These are phyloP conservation scores for Aspergillus eucalypticola DNA, from an alignment of 2,329 filamentous ascomycete genomes.

Conservation along the genomic window DNA sequence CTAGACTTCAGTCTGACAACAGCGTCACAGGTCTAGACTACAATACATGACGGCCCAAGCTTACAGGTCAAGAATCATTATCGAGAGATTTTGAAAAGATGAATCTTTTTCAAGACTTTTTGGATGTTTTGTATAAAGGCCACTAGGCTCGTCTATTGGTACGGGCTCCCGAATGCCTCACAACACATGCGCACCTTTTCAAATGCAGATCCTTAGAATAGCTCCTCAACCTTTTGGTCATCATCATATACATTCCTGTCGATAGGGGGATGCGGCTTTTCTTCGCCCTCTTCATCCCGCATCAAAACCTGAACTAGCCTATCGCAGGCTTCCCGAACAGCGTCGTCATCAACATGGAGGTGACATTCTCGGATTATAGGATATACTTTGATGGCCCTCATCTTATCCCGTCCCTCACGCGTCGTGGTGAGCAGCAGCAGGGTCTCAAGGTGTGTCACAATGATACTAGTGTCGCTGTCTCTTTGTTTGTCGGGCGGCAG, in stretches of 20 bases:
- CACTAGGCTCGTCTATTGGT: background rate
- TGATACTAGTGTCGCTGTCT: slow-evolving; percentile 72
- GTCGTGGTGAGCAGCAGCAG: slow-evolving; percentile 80
- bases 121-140: background rate
- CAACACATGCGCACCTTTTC: background rate
- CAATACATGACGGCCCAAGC: no score
- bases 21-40: no score
- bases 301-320: slow-evolving; percentile 85
- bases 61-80: no score
- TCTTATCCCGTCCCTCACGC: slow-evolving; percentile 68
- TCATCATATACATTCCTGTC: slow-evolving; percentile 40
- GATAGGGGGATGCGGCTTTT: slow-evolving; percentile 37
- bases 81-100: no score
- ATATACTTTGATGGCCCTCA: slow-evolving; percentile 81
- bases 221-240: slow-evolving; percentile 47
- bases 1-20: no score
- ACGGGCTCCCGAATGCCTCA: background rate
- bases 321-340: slow-evolving; percentile 81
- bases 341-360: slow-evolving; percentile 72
- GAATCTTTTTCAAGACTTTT: background rate
- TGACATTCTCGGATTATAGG: slow-evolving; percentile 87
- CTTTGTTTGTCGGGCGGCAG: slow-evolving; percentile 86
- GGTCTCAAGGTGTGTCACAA: slow-evolving; percentile 87
- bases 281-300: slow-evolving; percentile 70
- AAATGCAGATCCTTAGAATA: slow-evolving; percentile 37